Evolutionary conservation across 129 eudicot species (phyloP).

Genomic region (Lonicera japonica): DNA sequence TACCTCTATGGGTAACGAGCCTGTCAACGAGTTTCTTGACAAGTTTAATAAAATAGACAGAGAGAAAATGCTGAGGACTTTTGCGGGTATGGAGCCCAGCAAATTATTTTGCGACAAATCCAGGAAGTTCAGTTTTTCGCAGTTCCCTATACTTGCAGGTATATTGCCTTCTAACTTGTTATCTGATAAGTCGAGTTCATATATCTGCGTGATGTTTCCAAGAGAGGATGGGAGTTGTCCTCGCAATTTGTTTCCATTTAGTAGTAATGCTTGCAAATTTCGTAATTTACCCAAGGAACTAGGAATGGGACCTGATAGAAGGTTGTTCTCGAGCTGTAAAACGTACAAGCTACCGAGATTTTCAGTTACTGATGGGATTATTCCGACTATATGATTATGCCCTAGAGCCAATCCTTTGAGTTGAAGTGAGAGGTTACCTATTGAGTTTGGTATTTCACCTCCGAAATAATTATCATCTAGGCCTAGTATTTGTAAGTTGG

Average conservation of each 20-base stretch:
- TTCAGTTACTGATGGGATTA: slow-evolving; percentile 11
- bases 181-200: not conserved
- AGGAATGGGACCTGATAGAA: too few species aligned
- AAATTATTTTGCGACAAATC: slow-evolving; percentile 1
- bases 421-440: slow-evolving; percentile 4
- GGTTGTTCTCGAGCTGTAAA: not conserved
- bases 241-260: not conserved
- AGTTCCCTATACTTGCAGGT: too few species aligned
- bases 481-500: not conserved
- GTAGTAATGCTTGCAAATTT: too few species aligned
- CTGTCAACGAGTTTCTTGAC: slow-evolving; percentile 15
- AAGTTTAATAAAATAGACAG: slow-evolving; percentile 9
- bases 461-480: too few species aligned
- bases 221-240: slow-evolving; percentile 14
- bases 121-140: too few species aligned
- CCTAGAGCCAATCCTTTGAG: not conserved
- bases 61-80: slow-evolving; percentile 8
- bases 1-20: too few species aligned
- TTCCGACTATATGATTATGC: not conserved
- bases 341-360: not conserved
- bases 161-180: too few species aligned
- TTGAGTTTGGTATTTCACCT: too few species aligned
- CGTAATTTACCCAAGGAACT: too few species aligned
- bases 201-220: slow-evolving; percentile 5
- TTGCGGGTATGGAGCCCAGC: slow-evolving; percentile 5